phyloP scores from a whole-genome alignment of 73 alveolate genomes.

The Urostyla sp. region DNA sequence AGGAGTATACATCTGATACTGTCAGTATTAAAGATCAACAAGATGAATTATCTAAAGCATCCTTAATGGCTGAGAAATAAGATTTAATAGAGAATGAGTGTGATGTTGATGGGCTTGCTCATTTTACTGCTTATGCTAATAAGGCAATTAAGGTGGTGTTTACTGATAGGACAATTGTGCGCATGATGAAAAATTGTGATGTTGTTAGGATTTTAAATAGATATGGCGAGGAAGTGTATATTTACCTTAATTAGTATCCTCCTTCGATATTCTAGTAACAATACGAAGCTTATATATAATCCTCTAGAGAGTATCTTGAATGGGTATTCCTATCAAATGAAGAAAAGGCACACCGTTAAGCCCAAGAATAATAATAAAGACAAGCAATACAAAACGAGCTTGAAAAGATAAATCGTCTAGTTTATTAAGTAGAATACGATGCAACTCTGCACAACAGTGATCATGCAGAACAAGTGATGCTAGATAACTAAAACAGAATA shows the following conservation, averaged over 20 bases:
- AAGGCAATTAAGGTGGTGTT: constrained; percentile 41
- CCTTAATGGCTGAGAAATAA: neutral
- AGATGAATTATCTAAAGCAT: constrained; percentile 8
- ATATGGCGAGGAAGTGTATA: constrained; percentile 50
- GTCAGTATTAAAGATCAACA: too few relatives aligned
- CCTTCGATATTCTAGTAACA: neutral
- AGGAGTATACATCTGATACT: neutral
- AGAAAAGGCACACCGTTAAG: neutral
- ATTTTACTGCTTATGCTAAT: constrained; percentile 35
- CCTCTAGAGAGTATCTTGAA: constrained; percentile 38
- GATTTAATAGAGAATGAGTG: constrained; percentile 20
- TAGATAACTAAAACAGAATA: too few relatives aligned
- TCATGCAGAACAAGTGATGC: too few relatives aligned
- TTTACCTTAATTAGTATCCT: neutral
- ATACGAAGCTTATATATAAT: constrained; percentile 6
- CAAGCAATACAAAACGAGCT: constrained; percentile 15
- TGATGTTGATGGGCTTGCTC: constrained; percentile 28
- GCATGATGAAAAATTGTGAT: constrained; percentile 24
- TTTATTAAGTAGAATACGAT: too few relatives aligned
- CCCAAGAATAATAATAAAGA: neutral
- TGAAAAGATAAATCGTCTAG: constrained; percentile 33
- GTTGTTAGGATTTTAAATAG: constrained; percentile 27
- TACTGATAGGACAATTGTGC: constrained; percentile 47
- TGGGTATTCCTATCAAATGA: constrained; percentile 49
- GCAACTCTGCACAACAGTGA: too few relatives aligned